Percentiles rank a stretch among this genome's conserved stretches.
These are phyloP conservation scores for Naganishia onofrii DNA, from an alignment of 768 basidiomycete species.

Conservation along the genomic window DNA sequence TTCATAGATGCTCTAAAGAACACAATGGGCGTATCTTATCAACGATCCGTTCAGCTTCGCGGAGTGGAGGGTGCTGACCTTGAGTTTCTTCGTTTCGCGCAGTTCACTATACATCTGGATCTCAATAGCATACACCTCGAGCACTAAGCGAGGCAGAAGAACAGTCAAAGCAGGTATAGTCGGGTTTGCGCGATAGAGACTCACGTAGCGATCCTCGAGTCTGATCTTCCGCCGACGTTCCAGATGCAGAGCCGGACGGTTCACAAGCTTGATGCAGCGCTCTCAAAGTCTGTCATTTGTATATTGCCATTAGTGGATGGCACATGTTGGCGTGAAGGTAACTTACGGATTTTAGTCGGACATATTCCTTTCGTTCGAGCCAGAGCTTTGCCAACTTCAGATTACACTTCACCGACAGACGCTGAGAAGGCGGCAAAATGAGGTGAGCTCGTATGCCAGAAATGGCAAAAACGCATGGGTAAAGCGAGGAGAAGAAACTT, in stretches of 20 bases:
- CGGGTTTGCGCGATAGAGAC: slow-evolving; percentile 7
- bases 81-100: slow-evolving; percentile 91
- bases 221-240: slow-evolving; percentile 62
- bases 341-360: slow-evolving; percentile 71
- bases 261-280: slow-evolving; percentile 48
- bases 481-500: slow-evolving; percentile 16
- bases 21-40: too few species aligned
- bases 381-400: slow-evolving; percentile 95
- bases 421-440: slow-evolving; percentile 55
- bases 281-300: slow-evolving; percentile 31
- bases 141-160: slow-evolving; percentile 53
- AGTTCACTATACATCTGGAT: slow-evolving; percentile 99
- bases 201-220: slow-evolving; percentile 72
- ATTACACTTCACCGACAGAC: slow-evolving; percentile 91
- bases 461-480: not conserved
- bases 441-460: not conserved
- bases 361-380: slow-evolving; percentile 90
- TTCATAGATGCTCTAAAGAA: slow-evolving; percentile 93
- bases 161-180: not conserved
- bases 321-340: not conserved
- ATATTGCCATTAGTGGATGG: not conserved
- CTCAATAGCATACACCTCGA: slow-evolving; percentile 96
- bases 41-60: too few species aligned
- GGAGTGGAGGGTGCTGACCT: slow-evolving; percentile 61
- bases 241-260: slow-evolving; percentile 37